Evolutionary conservation across 805 yeast species (phyloP), one percentile per base, ranked within the genome.

Genomic region (Nakazawaea holstii): DNA sequence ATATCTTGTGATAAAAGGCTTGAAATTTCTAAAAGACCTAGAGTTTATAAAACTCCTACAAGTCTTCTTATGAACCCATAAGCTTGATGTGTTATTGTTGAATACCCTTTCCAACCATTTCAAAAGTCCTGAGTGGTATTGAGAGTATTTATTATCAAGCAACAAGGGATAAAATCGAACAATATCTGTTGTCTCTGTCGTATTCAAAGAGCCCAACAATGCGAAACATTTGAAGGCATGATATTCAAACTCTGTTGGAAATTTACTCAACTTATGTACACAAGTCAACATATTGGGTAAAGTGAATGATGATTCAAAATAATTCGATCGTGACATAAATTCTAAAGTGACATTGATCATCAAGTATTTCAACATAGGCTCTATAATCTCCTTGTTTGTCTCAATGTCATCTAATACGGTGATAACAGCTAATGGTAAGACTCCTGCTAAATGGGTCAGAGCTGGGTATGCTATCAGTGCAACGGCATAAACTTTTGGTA

Each of bases 51-150:
- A 31, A 31, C 30, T 31, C 26, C 32, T 31, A 17, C 44, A 31
- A 36, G 31, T 31, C 10, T 41, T 41, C 35, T 32, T 31, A 28
- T 41, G 37, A 5, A 32, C 10, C 30, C 6, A 31, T 11, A 31
- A 6, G 11, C 29, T 20, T 13, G 44, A 13, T 11, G 20, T 20
- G 14, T 31, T n/a, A 13, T 41, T 33, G 29, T 31, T 41, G 14
- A 41, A 41, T 17, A 41, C 32, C 26, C 37, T 14, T n/a, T 41
- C 44, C 17, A 41, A 11, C 44, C 44, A 41, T 13, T 24, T 41
- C 29, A 41, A 33, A 8, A 41, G 13, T 17, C 31, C 8, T 6
- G 26, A 26, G n/a, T 32, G 37, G 17, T 41, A 41, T 13, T 31
- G 14, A 32, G 37, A 11, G 17, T 32, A 33, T 20, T 17, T 14